Conservation (phyloP, 805 yeast genomes). For the Teunomyces aglyptinius region DNA sequence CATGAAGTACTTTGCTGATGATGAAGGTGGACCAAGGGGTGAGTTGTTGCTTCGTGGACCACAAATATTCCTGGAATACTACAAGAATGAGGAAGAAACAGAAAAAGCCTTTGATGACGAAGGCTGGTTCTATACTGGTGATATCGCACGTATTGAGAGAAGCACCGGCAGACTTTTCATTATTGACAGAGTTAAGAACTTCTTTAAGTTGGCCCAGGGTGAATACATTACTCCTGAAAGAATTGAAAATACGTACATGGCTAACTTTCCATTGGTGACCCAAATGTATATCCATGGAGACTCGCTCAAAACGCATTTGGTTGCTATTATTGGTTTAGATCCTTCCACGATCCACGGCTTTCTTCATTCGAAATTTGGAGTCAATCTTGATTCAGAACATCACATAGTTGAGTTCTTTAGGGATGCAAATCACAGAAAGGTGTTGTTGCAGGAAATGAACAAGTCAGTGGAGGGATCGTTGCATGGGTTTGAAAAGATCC, state of each 20-base stretch:
- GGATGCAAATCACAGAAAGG: conserved; percentile 15
- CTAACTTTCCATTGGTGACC: conserved; percentile 46
- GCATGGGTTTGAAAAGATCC: conserved; percentile 35
- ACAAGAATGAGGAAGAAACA: conserved; percentile 56
- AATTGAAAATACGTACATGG: conserved; percentile 62
- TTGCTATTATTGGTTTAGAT: conserved; percentile 64
- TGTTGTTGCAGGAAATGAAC: conserved; percentile 24
- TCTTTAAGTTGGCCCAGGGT: conserved; percentile 58
- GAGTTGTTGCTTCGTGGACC: conserved; percentile 67
- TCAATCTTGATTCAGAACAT: conserved; percentile 9
- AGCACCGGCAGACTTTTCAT: conserved; percentile 54
- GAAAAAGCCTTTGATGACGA: conserved; percentile 49
- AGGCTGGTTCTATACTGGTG: conserved; percentile 65
- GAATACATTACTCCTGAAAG: conserved; percentile 73
- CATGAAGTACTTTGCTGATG: conserved; percentile 47
- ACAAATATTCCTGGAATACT: conserved; percentile 56
- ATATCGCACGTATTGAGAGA: conserved; percentile 53
- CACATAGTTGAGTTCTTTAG: conserved; percentile 14
- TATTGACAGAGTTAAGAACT: conserved; percentile 75
- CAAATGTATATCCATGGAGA: conserved; percentile 68
- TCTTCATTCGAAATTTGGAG: conserved; percentile 9
- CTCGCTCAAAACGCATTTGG: conserved; percentile 52
- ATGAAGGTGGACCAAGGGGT: conserved; percentile 47
- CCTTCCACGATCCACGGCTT: conserved; percentile 24
- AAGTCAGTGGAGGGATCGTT: conserved; percentile 16